These are phyloP conservation scores for Stipa capillata DNA, from an alignment of 176 grass and related monocot genomes.

Conservation along the genomic window DNA sequence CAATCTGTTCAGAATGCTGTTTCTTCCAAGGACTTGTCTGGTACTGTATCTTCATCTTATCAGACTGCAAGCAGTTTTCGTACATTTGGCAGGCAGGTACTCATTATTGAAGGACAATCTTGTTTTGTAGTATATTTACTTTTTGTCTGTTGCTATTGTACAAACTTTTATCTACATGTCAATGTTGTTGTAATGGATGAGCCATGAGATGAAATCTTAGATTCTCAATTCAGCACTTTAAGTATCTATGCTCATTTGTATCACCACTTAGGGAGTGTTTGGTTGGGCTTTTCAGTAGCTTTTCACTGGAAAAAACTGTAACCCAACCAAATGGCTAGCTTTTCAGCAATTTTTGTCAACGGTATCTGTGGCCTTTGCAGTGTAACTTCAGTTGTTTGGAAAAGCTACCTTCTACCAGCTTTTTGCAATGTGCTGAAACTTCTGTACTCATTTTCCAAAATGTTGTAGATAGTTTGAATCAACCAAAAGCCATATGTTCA, in stretches of 20 bases:
- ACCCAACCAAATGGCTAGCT: too few relatives aligned
- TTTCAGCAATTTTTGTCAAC: too few relatives aligned
- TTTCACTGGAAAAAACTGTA: too few relatives aligned
- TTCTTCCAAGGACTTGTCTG: slow-evolving; percentile 21
- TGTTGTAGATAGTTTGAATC: too few relatives aligned
- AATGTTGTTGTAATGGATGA: neutral
- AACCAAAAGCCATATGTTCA: too few relatives aligned
- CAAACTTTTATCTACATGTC: neutral
- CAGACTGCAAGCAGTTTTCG: slow-evolving; percentile 12
- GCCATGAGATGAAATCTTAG: neutral
- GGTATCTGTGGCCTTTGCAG: too few relatives aligned
- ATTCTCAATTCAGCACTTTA: neutral
- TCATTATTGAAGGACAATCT: neutral
- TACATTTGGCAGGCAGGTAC: slow-evolving; percentile 50
- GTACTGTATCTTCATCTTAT: slow-evolving; percentile 23
- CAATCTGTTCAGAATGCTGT: slow-evolving; percentile 22
- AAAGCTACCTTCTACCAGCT: too few relatives aligned
- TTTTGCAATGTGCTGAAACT: too few relatives aligned
- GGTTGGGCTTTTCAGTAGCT: too few relatives aligned
- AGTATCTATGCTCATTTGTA: neutral
- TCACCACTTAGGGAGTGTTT: too few relatives aligned
- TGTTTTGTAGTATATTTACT: neutral
- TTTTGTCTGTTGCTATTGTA: neutral
- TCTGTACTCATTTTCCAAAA: too few relatives aligned
- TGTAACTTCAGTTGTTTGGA: too few relatives aligned